Conservation (phyloP, 1,284 basidiomycete species). For the Uromyces viciae-fabae region DNA sequence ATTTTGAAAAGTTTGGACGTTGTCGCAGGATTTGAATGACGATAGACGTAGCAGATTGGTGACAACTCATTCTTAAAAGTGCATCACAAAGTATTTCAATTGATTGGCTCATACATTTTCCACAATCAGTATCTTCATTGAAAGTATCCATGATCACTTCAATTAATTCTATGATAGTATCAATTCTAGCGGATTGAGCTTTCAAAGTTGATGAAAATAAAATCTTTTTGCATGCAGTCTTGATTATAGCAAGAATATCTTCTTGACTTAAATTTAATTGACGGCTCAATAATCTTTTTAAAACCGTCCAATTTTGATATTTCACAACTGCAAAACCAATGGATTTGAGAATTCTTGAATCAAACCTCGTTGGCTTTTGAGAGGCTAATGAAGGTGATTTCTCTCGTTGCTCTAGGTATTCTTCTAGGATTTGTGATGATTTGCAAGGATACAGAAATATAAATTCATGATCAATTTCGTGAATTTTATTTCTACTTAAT, state of each 20-base stretch:
- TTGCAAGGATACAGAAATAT: constrained; percentile 20
- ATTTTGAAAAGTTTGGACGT: background rate
- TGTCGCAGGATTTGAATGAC: constrained; percentile 21
- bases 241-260: constrained; percentile 24
- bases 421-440: background rate
- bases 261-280: constrained; percentile 1
- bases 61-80: constrained; percentile 28
- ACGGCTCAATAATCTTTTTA: constrained; percentile 11
- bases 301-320: constrained; percentile 28
- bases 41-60: constrained; percentile 11
- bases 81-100: constrained; percentile 19
- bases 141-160: background rate
- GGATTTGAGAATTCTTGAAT: constrained; percentile 17
- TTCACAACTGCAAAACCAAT: constrained; percentile 25
- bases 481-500: constrained; percentile 7
- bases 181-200: constrained; percentile 28
- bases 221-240: constrained; percentile 29
- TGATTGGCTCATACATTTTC: background rate
- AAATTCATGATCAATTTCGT: constrained; percentile 20
- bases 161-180: background rate
- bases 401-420: background rate
- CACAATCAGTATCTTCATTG: constrained; percentile 19
- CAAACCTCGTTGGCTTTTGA: background rate
- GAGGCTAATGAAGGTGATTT: background rate
- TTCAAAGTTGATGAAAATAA: constrained; percentile 30